Evolutionary conservation across 495 filamentous ascomycete species (phyloP).

Genomic region (Jackrogersella multiformis): DNA sequence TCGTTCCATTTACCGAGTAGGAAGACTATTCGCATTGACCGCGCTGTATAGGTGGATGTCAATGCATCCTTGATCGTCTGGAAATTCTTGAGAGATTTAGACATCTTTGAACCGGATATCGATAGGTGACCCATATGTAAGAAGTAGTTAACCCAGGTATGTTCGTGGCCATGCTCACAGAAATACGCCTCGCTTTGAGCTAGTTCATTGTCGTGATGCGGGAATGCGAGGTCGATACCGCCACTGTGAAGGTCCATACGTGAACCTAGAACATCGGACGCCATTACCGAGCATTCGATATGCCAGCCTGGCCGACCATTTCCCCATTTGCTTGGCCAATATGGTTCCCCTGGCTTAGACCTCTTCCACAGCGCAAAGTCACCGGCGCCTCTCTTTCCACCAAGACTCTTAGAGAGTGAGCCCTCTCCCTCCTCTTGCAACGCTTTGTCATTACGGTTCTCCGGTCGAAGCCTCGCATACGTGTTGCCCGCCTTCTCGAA

Average conservation of each 20-base stretch:
- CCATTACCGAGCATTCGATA: slow-evolving; percentile 98
- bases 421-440: slow-evolving; percentile 92
- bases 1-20: slow-evolving; percentile 89
- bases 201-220: slow-evolving; percentile 96
- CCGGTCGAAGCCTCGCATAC: slow-evolving; percentile 87
- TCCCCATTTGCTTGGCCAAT: slow-evolving; percentile 88
- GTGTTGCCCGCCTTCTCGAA: slow-evolving; percentile 85
- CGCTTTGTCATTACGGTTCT: slow-evolving; percentile 83
- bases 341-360: slow-evolving; percentile 90
- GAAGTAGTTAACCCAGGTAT: slow-evolving; percentile 96
- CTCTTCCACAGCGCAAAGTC: slow-evolving; percentile 98
- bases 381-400: slow-evolving; percentile 72
- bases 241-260: slow-evolving; percentile 94
- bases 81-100: slow-evolving; percentile 95
- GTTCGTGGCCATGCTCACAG: slow-evolving; percentile 59
- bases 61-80: slow-evolving; percentile 92
- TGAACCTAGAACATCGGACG: slow-evolving; percentile 80
- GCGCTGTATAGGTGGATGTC: slow-evolving; percentile 75
- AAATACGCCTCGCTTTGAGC: slow-evolving; percentile 94
- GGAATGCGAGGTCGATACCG: slow-evolving; percentile 91
- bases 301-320: slow-evolving; percentile 93
- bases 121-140: slow-evolving; percentile 94
- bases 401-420: slow-evolving; percentile 71
- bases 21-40: slow-evolving; percentile 86
- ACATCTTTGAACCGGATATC: slow-evolving; percentile 94